Evolutionary conservation across 371 early-diverging fungal species (phyloP).

Genomic region (Mortierella sp.): DNA sequence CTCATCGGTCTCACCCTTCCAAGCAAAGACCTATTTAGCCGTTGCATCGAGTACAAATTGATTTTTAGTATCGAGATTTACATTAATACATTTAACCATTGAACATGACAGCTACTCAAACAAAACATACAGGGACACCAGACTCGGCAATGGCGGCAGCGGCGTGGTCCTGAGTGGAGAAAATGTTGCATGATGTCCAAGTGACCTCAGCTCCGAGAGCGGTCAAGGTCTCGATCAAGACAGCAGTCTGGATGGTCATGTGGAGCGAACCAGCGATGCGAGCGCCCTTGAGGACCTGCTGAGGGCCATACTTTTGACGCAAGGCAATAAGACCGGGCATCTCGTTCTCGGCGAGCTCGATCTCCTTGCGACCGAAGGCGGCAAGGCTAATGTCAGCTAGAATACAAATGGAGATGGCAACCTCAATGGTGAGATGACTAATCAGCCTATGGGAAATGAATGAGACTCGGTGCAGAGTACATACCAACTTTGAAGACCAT

Average conservation of each 20-base stretch:
- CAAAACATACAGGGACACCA: constrained; percentile 73
- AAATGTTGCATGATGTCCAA: constrained; percentile 99
- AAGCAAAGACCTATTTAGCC: constrained; percentile 74
- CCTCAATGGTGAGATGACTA: no score
- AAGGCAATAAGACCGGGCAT: constrained; percentile 99
- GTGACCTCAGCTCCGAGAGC: constrained; percentile 97
- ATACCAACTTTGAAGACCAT: no score
- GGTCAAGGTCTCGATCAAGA: constrained; percentile 97
- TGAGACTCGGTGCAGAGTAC: no score
- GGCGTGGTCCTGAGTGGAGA: constrained; percentile 99
- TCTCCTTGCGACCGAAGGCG: constrained; percentile 95
- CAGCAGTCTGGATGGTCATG: constrained; percentile 98
- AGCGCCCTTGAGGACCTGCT: constrained; percentile 95
- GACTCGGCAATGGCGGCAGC: constrained; percentile 90
- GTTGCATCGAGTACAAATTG: background rate
- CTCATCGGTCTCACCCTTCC: constrained; percentile 97
- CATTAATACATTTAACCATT: background rate
- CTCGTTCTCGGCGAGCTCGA: constrained; percentile 96
- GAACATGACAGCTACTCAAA: background rate
- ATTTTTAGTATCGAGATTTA: background rate
- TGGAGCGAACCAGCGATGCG: constrained; percentile 99
- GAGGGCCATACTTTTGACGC: constrained; percentile 92
- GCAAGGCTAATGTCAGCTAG: constrained; percentile 93
- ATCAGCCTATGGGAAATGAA: no score
- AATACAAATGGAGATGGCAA: no score